phyloP scores from a whole-genome alignment of 2,329 filamentous ascomycete species.

The Pseudogymnoascus sp. region DNA sequence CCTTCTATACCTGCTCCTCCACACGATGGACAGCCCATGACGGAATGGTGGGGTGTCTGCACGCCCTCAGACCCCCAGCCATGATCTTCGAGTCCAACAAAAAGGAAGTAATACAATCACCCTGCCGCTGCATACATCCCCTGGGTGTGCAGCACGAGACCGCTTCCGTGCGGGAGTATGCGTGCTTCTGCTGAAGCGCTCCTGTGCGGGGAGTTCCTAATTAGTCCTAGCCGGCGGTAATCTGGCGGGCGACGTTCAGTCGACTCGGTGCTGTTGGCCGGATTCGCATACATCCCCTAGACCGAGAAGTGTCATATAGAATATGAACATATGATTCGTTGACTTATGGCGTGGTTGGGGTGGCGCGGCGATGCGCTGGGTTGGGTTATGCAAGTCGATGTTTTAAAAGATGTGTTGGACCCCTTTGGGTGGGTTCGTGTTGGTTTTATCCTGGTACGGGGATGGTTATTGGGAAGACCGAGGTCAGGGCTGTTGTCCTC shows the following conservation, averaged over 20 bases:
- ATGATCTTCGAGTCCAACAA: not conserved
- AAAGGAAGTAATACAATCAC: not conserved
- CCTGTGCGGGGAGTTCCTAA: not conserved
- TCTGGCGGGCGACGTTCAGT: not conserved
- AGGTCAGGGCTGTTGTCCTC: not conserved
- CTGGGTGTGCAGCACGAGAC: not conserved
- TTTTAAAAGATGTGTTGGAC: not conserved
- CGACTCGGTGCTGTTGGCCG: not conserved
- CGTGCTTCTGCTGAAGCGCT: not conserved
- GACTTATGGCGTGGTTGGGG: not conserved
- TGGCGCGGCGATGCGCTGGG: not conserved
- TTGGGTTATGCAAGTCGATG: not conserved
- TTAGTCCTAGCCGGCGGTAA: not conserved
- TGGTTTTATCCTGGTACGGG: not conserved
- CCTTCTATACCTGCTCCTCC: not conserved
- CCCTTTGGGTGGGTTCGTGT: not conserved
- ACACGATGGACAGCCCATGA: not conserved
- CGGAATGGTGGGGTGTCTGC: not conserved
- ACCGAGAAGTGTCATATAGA: not conserved
- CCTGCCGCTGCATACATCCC: not conserved
- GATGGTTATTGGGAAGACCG: not conserved
- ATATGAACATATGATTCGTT: not conserved
- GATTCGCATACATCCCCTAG: not conserved
- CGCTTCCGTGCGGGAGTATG: not conserved
- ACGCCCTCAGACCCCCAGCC: not conserved